Base-by-base conservation (phyloP, 1,139 yeast genomes). In the Pichia sp. region DNA sequence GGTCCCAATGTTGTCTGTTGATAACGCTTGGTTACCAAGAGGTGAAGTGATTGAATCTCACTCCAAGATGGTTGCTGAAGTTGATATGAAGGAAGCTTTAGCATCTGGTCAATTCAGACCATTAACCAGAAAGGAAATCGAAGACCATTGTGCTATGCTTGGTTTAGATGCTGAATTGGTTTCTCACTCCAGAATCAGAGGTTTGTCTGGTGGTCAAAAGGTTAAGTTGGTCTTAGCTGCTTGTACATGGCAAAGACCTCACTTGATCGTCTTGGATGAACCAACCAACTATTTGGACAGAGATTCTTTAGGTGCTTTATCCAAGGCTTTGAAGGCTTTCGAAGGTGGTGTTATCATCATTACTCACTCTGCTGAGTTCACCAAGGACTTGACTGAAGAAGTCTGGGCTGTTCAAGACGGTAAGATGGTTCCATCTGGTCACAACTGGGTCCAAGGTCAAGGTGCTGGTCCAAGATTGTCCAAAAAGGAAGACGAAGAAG, bases 91-190 rank as follows among this genome's bases (percentile, higher is more conserved):
- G 88, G 99, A 93, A 83, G 99, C 99, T 77, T 85, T 93, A 76
- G 98, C 98, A 73, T 92, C 98, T 70, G 99, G 99, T 84, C 98
- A 93, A 85, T 93, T 93, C 95, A 91, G 99, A 82, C 96, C 99
- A 64, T 88, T 93, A 77, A 92, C 98, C 78, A 91, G 98, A 85
- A 93, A 93, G 86, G 99, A 93, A 83, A 93, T 93, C 72, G 99
- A 93, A 86, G 86, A 85, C 71, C 99, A 93, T 83, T 93, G 99
- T 83, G 84, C 90, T 69, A 87, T 90, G 95, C 83, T 93, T 80
- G 99, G 99, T 81, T 85, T 93, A 77, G 99, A 93, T 67, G 87
- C 98, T 72, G 99, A 93, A 83, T 87, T 93, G 78, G 99, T 93
- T 76, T 88, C 99, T 64, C 99, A 93, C 86, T 92, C 98, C 69